Evolutionary conservation across 2,329 filamentous ascomycete species (phyloP).

Genomic region (Trichophyton verrucosum): DNA sequence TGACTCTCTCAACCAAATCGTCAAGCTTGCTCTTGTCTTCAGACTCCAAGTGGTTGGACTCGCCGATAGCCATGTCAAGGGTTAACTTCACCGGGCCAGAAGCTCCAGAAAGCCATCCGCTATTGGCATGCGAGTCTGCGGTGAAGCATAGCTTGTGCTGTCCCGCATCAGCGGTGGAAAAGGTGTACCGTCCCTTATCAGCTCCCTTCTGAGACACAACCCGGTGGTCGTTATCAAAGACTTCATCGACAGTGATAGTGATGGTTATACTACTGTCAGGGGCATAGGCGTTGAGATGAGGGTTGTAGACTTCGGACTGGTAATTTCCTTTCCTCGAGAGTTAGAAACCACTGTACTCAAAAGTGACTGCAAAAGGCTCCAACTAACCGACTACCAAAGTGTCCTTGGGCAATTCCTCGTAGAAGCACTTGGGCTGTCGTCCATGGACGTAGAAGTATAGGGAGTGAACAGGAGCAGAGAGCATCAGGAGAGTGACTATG

Average conservation of each 20-base stretch:
- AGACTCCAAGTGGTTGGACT: conserved; percentile 86
- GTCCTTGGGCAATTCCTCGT: conserved; percentile 94
- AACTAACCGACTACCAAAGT: conserved; percentile 71
- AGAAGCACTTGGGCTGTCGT: conserved; percentile 82
- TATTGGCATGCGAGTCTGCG: conserved; percentile 55
- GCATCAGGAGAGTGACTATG: conserved; percentile 52
- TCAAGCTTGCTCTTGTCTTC: conserved; percentile 86
- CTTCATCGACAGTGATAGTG: conserved; percentile 87
- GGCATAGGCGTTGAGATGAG: conserved; percentile 53
- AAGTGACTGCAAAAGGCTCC: not conserved
- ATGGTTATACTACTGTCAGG: conserved; percentile 66
- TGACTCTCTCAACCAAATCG: conserved; percentile 76
- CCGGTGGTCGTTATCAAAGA: conserved; percentile 95
- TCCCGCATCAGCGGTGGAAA: conserved; percentile 86
- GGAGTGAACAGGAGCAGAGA: conserved; percentile 56
- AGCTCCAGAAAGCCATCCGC: conserved; percentile 58
- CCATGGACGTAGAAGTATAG: conserved; percentile 95
- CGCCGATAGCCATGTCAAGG: conserved; percentile 85
- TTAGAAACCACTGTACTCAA: not conserved
- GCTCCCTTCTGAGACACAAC: conserved; percentile 77
- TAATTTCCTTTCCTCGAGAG: conserved; percentile 54
- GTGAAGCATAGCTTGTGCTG: conserved; percentile 94
- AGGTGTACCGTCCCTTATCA: conserved; percentile 75
- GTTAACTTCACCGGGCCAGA: conserved; percentile 71
- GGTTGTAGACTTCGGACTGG: conserved; percentile 71